Percentiles rank a stretch among this genome's conserved stretches.
These are phyloP conservation scores for Ajuga chamaepitys DNA, from an alignment of 257 asterid species.

Conservation along the genomic window DNA sequence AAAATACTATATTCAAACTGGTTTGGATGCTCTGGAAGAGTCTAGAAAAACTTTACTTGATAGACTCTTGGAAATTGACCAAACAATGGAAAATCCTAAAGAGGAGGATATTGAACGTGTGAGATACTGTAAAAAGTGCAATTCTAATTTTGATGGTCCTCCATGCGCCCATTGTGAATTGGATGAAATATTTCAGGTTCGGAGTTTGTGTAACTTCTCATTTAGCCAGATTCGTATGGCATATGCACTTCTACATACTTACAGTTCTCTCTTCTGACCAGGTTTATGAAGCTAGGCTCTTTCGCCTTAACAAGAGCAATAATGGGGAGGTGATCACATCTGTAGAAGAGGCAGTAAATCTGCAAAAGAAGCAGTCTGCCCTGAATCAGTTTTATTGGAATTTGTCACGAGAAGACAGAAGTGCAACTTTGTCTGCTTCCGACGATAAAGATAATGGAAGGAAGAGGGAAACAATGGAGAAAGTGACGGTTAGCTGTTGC, in stretches of 20 bases:
- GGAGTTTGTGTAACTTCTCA: constrained; percentile 13
- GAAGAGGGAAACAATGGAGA: constrained; percentile 72
- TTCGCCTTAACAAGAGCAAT: constrained; percentile 71
- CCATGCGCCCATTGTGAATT: constrained; percentile 87
- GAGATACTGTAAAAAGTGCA: constrained; percentile 76
- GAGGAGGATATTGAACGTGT: constrained; percentile 75
- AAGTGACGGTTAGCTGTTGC: constrained; percentile 61
- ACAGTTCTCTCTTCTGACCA: constrained; percentile 22
- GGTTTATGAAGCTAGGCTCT: constrained; percentile 93
- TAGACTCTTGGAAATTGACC: constrained; percentile 71
- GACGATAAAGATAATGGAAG: constrained; percentile 48
- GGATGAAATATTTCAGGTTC: constrained; percentile 91
- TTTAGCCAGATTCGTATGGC: neutral
- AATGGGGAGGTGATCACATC: constrained; percentile 65
- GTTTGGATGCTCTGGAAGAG: constrained; percentile 75
- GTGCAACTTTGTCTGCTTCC: constrained; percentile 31
- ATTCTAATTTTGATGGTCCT: constrained; percentile 68
- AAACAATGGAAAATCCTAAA: constrained; percentile 77
- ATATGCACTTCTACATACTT: constrained; percentile 2
- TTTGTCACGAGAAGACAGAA: constrained; percentile 57
- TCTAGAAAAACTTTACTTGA: constrained; percentile 65
- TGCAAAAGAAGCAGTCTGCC: constrained; percentile 73
- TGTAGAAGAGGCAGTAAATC: constrained; percentile 78
- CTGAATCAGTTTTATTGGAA: constrained; percentile 65
- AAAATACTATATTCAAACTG: constrained; percentile 75